Evolutionary conservation across 805 yeast genomes (phyloP).

Genomic region (Candida glaebosa): DNA sequence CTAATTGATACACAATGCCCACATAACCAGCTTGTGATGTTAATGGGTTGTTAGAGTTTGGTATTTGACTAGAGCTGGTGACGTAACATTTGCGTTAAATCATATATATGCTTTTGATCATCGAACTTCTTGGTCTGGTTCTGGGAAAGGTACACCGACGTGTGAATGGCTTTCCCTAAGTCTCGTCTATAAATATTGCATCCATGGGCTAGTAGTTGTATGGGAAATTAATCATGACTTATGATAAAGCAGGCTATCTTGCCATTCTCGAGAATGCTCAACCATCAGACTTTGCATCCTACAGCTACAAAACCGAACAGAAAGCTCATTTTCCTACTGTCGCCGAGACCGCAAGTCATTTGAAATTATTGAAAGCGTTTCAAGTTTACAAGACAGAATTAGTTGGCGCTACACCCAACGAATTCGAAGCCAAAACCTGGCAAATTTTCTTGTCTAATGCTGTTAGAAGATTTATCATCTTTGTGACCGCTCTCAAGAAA

Average conservation of each 20-base stretch:
- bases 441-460: conserved; percentile 20
- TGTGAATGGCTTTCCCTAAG: too few relatives aligned
- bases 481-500: conserved; percentile 14
- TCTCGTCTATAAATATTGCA: too few relatives aligned
- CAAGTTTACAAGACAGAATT: conserved; percentile 14
- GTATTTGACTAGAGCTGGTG: too few relatives aligned
- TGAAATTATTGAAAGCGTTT: conserved; percentile 21
- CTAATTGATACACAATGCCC: too few relatives aligned
- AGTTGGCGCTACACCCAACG: conserved; percentile 2
- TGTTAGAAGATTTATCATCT: conserved; percentile 18
- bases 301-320: neutral
- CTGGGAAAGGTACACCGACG: too few relatives aligned
- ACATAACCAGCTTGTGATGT: too few relatives aligned
- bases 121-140: too few relatives aligned
- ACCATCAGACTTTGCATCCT: neutral
- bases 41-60: too few relatives aligned
- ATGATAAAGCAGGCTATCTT: neutral
- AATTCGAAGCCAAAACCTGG: conserved; percentile 15
- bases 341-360: conserved; percentile 17
- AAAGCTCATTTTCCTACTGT: conserved; percentile 4
- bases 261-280: neutral
- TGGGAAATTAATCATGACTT: neutral
- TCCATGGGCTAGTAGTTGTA: too few relatives aligned
- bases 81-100: too few relatives aligned
- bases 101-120: too few relatives aligned